Evolutionary conservation across 1,284 basidiomycete species (phyloP).

Genomic region (Moesziomyces sp.): DNA sequence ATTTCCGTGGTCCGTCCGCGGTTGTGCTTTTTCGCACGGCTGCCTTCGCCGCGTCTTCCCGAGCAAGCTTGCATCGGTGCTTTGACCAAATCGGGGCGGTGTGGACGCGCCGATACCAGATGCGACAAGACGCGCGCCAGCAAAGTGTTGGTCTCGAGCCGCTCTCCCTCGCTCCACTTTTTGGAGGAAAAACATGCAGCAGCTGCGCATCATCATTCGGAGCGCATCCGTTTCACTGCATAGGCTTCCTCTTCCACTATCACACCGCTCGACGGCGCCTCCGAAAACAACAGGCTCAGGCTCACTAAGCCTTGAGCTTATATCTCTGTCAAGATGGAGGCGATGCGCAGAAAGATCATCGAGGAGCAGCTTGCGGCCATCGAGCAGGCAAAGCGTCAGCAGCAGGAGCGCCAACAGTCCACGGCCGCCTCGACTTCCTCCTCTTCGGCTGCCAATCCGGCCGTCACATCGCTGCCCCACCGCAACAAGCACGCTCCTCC

Average conservation of each 20-base stretch:
- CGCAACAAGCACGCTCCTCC: constrained; percentile 50
- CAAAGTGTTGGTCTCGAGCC: background rate
- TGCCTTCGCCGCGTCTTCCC: too few species aligned
- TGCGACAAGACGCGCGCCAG: background rate
- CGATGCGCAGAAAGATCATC: constrained; percentile 47
- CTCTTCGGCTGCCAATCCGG: constrained; percentile 7
- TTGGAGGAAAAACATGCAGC: background rate
- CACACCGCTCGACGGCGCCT: too few species aligned
- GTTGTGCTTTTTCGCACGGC: too few species aligned
- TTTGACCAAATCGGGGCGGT: background rate
- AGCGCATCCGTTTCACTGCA: too few species aligned
- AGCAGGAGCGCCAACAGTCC: constrained; percentile 2
- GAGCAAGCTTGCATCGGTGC: too few species aligned
- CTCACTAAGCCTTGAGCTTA: background rate
- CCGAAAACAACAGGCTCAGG: too few species aligned
- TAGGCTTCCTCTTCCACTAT: too few species aligned
- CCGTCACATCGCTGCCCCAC: constrained; percentile 32
- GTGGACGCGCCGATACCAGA: background rate
- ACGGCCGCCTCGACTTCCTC: constrained; percentile 10
- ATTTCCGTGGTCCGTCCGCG: constrained; percentile 7
- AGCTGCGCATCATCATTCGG: too few species aligned
- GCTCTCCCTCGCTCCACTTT: background rate
- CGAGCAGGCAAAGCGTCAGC: constrained; percentile 20
- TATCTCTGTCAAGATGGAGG: constrained; percentile 27
- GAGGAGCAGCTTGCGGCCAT: constrained; percentile 47